Evolutionary conservation across 805 yeast species (phyloP), one percentile per base, ranked within the genome.

Genomic region (Monosporozyma aerobia): DNA sequence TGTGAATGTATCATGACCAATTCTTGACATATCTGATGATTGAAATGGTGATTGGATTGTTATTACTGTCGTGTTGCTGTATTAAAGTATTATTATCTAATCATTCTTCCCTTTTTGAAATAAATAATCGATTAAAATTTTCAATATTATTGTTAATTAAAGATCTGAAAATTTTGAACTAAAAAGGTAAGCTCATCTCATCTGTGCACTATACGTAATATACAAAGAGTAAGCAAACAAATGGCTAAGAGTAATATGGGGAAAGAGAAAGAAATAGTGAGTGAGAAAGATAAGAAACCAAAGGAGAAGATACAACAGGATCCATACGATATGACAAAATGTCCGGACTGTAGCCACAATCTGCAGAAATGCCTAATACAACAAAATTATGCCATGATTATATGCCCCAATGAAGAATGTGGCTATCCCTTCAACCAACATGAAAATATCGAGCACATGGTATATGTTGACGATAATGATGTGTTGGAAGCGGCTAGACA

Each of bases 1-100:
- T 33, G 78, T 75, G 35, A 89, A 77, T 32, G 83, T 82, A 41
- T 80, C 83, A 5, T 85, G 75, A 2, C 87, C 77, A 25, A 87
- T 75, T 67, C 78, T 79, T 80, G 81, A 63, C 69, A 69, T 59
- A 29, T 14, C 43, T 47, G 23, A 44, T 47, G 23, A 44, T 30
- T 22, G 14, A 5, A 14, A 4, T 14, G 16, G 29, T 27, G 29
- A 27, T 23, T 32, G 8, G 16, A 11, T 46, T 9, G 30, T 11
- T 16, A 30, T n/a, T 44, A 27, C 27, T 41, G 13, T 41, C 3
- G 14, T 37, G 33, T 5, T 13, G 37, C 1, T 32, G 13, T 4
- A 32, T 8, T 9, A 32, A 10, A 32, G 37, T 13, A 32, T 5
- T 32, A 35, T 35, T 35, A 35, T 35, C n/a, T 35, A 14, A 35